Base-by-base conservation (phyloP, 2,329 filamentous ascomycete species). In the Chaetothyriales sp. region DNA sequence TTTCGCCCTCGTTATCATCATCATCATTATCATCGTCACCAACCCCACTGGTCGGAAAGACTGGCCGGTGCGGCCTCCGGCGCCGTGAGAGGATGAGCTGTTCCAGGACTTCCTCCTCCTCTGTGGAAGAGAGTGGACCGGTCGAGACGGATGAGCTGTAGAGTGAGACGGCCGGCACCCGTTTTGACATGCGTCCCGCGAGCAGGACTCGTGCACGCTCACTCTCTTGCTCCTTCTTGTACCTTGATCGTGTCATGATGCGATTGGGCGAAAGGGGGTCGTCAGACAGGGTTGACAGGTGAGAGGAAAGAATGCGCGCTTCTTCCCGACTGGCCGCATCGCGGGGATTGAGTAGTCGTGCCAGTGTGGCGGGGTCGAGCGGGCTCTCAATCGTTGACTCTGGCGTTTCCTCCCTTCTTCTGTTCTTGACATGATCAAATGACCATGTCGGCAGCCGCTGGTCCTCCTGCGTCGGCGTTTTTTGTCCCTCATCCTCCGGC, bases 181-280 rank as follows among this genome's bases (percentile, higher is more conserved):
- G 70, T 59, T 72, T 75, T 32, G 61, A 61, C 7, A 58, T 59
- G 39, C 62, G 59, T 44, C 68, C 70, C 7, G 71, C 73, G 45
- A 75, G 72, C 10, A 92, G 70, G 18, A 96, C 72, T 49, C 79
- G 79, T 0, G 81, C 78, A 47, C 84, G 79, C 51, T 88, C 82
- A 19, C 76, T 73, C 58, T 85, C 80, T 48, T 83, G 72, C 57
- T 82, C 74, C 43, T 77, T 78, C 44, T 75, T 76, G 67, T 85
- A 95, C 47, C 79, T 80, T 12, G 86, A 85, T 43, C 92, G 81
- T 1, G 92, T 98, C 69, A 95, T 73, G 51, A 90, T 81, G 18
- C 73, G 75, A 22, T 81, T 73, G 53, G 65, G 64, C 47, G 60
- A 61, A 4, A 59, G 62, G 12, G 36, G 39, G 18, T 48, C 18